Evolutionary conservation across 257 asterid species (phyloP).

Genomic region (Nicotiana noctiflora): DNA sequence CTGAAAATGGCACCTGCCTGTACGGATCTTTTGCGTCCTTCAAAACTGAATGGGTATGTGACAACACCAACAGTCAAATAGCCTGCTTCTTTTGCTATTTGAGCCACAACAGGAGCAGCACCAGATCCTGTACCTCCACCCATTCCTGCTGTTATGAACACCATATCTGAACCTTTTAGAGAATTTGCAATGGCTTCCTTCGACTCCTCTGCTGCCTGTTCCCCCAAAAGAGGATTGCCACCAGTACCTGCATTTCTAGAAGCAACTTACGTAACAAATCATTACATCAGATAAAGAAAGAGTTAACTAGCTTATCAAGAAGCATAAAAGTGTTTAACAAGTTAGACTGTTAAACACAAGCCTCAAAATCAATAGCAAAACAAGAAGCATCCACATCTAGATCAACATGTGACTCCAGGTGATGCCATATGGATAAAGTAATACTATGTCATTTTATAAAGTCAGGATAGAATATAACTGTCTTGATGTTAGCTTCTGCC

Average conservation of each 20-base stretch:
- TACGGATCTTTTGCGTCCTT: conserved; percentile 86
- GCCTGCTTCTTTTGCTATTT: conserved; percentile 89
- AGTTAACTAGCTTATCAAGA: conserved; percentile 1
- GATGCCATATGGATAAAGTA: background rate
- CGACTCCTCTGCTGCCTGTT: conserved; percentile 98
- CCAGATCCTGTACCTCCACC: conserved; percentile 99
- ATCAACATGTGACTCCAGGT: background rate
- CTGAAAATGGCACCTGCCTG: conserved; percentile 53
- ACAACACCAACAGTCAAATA: conserved; percentile 97
- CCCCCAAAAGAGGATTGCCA: conserved; percentile 92
- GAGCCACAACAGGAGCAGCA: conserved; percentile 97
- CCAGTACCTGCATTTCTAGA: conserved; percentile 71
- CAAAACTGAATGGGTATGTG: conserved; percentile 94
- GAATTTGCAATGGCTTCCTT: conserved; percentile 82
- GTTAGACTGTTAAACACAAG: background rate
- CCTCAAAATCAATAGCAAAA: background rate
- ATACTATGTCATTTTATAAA: background rate
- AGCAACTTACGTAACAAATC: conserved; percentile 2
- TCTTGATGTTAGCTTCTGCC: background rate
- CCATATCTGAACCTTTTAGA: conserved; percentile 97
- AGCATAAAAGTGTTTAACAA: background rate
- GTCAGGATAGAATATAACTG: background rate
- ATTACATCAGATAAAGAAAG: background rate
- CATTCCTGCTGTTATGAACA: conserved; percentile 98
- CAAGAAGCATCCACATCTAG: background rate